Percentiles rank a stretch among this genome's conserved stretches.
Conservation (phyloP, 2,329 filamentous ascomycete genomes). For the Colletotrichum tofieldiae region DNA sequence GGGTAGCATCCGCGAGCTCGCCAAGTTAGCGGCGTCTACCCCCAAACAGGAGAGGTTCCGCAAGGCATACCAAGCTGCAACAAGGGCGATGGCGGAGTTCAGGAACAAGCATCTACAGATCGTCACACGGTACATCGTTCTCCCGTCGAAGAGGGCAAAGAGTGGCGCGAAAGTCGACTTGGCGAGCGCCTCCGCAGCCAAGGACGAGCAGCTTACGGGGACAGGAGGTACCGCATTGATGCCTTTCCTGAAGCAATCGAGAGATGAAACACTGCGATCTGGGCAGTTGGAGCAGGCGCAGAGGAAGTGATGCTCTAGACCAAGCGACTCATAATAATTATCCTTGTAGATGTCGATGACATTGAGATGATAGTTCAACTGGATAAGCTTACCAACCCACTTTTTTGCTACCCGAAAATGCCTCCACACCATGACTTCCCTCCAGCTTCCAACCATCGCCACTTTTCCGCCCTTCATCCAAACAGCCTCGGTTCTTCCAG, state of each 20-base stretch:
- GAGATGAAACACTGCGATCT: slow-evolving; percentile 80
- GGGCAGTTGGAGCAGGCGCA: slow-evolving; percentile 48
- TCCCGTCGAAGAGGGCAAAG: slow-evolving; percentile 74
- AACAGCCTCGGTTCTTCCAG: too few relatives aligned
- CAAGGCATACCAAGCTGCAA: slow-evolving; percentile 77
- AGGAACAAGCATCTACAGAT: slow-evolving; percentile 91
- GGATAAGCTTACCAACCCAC: too few relatives aligned
- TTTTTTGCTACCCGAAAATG: too few relatives aligned
- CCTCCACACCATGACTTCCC: too few relatives aligned
- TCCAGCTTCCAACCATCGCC: too few relatives aligned
- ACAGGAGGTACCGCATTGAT: slow-evolving; percentile 91
- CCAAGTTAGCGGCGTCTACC: slow-evolving; percentile 67
- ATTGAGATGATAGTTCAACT: too few relatives aligned
- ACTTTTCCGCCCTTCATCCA: too few relatives aligned
- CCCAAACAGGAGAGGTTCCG: slow-evolving; percentile 63
- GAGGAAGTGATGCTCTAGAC: slow-evolving; percentile 8
- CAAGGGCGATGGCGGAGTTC: slow-evolving; percentile 82
- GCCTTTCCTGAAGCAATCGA: slow-evolving; percentile 89
- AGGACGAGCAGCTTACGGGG: slow-evolving; percentile 74
- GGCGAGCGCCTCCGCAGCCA: slow-evolving; percentile 60
- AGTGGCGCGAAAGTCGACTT: slow-evolving; percentile 53
- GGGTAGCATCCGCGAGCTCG: slow-evolving; percentile 63
- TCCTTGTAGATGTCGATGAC: too few relatives aligned
- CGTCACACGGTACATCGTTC: slow-evolving; percentile 90
- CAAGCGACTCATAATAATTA: slow-evolving; percentile 15